phyloP scores from a whole-genome alignment of 2,329 filamentous ascomycete genomes.

The Ceratocystiopsis brevicomis region DNA sequence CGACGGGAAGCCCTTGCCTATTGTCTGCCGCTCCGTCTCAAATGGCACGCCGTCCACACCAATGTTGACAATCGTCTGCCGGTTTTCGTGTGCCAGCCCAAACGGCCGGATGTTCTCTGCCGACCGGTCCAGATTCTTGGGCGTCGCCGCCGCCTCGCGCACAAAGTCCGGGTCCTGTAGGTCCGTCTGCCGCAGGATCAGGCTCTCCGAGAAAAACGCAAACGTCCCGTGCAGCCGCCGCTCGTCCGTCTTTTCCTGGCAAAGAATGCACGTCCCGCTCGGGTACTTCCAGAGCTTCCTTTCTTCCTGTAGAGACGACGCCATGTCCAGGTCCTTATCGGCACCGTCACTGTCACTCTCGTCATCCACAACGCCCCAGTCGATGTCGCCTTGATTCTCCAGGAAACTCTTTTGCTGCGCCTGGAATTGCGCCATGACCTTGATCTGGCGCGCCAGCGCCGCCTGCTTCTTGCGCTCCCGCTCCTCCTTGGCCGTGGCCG shows the following conservation, averaged over 20 bases:
- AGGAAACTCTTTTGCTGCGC: conserved; percentile 93
- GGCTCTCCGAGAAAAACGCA: conserved; percentile 70
- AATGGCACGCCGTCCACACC: conserved; percentile 53
- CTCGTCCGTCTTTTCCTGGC: conserved; percentile 89
- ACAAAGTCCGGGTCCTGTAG: conserved; percentile 67
- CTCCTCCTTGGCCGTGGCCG: conserved; percentile 45
- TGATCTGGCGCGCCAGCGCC: conserved; percentile 72
- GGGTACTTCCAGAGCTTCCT: conserved; percentile 80
- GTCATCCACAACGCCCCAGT: conserved; percentile 76
- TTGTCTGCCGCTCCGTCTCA: conserved; percentile 54
- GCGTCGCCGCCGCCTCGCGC: conserved; percentile 61
- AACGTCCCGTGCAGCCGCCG: conserved; percentile 82
- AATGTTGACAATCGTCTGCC: conserved; percentile 55
- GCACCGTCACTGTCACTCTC: conserved; percentile 49
- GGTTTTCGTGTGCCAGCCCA: conserved; percentile 77
- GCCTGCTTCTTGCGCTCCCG: conserved; percentile 76
- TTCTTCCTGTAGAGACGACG: conserved; percentile 36
- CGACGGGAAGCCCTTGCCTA: conserved; percentile 77
- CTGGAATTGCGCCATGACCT: conserved; percentile 95
- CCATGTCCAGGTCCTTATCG: conserved; percentile 10
- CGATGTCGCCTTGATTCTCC: conserved; percentile 67
- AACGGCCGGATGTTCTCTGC: conserved; percentile 73
- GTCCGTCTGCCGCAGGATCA: conserved; percentile 72
- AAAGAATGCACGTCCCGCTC: conserved; percentile 80
- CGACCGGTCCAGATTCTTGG: conserved; percentile 65